Percentiles rank a stretch among this genome's conserved stretches.
These are phyloP conservation scores for Tardiomyces digboiensis DNA, from an alignment of 1,139 yeast genomes.

Conservation along the genomic window DNA sequence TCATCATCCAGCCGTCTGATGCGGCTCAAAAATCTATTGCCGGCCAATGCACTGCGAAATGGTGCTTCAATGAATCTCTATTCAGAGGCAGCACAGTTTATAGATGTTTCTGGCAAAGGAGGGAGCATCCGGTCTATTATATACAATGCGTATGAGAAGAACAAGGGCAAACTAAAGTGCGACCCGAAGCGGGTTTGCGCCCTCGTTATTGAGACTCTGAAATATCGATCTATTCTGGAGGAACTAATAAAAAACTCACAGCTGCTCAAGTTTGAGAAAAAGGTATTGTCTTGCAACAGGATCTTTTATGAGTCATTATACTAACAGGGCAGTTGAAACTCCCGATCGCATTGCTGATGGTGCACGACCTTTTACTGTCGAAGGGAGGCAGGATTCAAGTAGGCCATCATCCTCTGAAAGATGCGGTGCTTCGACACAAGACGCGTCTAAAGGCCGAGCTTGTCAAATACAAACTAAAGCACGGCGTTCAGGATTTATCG, in stretches of 20 bases:
- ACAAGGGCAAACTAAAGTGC: slow-evolving; percentile 35
- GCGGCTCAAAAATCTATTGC: no score
- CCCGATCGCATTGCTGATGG: slow-evolving; percentile 50
- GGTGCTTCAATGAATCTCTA: neutral
- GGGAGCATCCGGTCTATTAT: neutral
- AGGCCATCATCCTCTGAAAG: slow-evolving; percentile 83
- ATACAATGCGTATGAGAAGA: slow-evolving; percentile 3
- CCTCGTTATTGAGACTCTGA: slow-evolving; percentile 65
- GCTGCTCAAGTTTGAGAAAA: slow-evolving; percentile 41
- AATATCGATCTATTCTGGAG: slow-evolving; percentile 52
- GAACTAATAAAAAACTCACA: slow-evolving; percentile 58
- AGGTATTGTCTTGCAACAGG: slow-evolving; percentile 15
- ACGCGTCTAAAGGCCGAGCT: slow-evolving; percentile 77
- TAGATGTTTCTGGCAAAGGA: neutral
- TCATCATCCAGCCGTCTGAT: no score
- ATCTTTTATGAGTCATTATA: neutral
- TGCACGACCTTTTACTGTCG: slow-evolving; percentile 74
- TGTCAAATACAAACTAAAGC: slow-evolving; percentile 63
- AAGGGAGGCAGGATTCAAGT: slow-evolving; percentile 76
- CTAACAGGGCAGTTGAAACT: slow-evolving; percentile 26
- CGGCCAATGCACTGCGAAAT: no score
- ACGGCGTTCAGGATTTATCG: slow-evolving; percentile 42
- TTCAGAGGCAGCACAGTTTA: neutral
- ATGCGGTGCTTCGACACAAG: slow-evolving; percentile 65
- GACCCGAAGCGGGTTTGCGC: slow-evolving; percentile 84